Conservation (phyloP, 2,329 filamentous ascomycete genomes). For the Trichoderma sp. region DNA sequence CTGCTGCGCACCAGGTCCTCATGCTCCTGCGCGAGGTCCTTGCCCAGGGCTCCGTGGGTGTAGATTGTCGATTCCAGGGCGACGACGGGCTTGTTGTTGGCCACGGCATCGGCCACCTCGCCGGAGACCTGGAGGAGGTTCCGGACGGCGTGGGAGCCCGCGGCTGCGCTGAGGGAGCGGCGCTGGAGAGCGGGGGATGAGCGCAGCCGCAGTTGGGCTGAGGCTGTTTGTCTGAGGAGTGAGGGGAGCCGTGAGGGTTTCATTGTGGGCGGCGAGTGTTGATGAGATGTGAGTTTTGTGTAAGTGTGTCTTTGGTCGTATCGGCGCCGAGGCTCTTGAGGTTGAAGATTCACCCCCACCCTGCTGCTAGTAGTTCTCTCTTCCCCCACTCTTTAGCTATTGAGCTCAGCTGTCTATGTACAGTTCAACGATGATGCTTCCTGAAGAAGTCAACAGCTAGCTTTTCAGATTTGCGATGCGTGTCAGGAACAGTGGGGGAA, state of each 20-base stretch:
- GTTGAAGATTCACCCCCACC: background rate
- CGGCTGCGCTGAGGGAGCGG: constrained; percentile 20
- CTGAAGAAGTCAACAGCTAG: no score
- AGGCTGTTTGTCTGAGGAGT: constrained; percentile 4
- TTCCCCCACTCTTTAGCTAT: constrained; percentile 18
- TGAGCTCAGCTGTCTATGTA: background rate
- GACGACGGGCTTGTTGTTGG: constrained; percentile 77
- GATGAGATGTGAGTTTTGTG: constrained; percentile 8
- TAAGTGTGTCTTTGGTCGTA: background rate
- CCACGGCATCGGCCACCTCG: constrained; percentile 78
- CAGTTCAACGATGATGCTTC: no score
- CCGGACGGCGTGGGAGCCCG: constrained; percentile 35
- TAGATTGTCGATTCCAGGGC: constrained; percentile 96
- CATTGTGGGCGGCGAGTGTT: constrained; percentile 11
- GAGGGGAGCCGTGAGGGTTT: constrained; percentile 22
- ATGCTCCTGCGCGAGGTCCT: constrained; percentile 72
- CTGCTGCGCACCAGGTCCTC: constrained; percentile 79
- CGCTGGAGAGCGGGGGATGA: constrained; percentile 11
- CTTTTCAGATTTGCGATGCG: no score
- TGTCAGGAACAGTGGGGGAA: no score
- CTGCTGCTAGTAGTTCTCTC: constrained; percentile 3
- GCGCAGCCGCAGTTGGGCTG: constrained; percentile 7
- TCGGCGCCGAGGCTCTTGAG: no score
- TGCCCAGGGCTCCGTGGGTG: constrained; percentile 87
- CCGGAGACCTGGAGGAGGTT: constrained; percentile 71